These are phyloP conservation scores for Claviceps sp. DNA, from an alignment of 2,329 filamentous ascomycete species.

Conservation along the genomic window DNA sequence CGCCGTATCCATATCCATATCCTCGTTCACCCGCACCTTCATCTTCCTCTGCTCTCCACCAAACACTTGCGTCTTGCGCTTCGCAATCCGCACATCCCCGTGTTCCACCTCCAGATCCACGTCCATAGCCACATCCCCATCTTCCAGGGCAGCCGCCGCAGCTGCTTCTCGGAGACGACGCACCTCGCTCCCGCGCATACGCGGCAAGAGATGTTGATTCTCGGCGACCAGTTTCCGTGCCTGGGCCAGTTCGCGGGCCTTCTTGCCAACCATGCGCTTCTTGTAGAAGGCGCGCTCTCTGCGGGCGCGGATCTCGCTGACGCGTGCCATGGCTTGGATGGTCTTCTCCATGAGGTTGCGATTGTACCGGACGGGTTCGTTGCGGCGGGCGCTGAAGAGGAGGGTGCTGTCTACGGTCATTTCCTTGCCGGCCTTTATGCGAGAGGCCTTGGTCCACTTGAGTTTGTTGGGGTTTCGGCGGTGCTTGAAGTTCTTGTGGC, in stretches of 20 bases:
- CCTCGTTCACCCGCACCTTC: constrained; percentile 23
- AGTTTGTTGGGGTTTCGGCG: constrained; percentile 95
- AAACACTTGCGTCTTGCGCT: constrained; percentile 25
- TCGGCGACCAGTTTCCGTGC: constrained; percentile 82
- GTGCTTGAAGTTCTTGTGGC: constrained; percentile 76
- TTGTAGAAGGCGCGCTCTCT: constrained; percentile 90
- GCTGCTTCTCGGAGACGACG: constrained; percentile 42
- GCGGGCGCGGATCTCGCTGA: constrained; percentile 69
- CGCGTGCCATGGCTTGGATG: constrained; percentile 80
- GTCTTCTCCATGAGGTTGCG: constrained; percentile 80
- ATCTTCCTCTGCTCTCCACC: constrained; percentile 28
- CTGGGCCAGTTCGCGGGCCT: constrained; percentile 62
- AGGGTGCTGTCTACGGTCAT: constrained; percentile 92
- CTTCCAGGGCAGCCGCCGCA: constrained; percentile 28
- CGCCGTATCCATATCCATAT: constrained; percentile 23
- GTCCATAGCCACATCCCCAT: constrained; percentile 34
- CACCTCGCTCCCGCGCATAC: constrained; percentile 51
- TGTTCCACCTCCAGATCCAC: constrained; percentile 20
- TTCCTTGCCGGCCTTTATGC: constrained; percentile 64
- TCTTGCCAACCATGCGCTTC: constrained; percentile 83
- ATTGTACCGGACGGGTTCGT: constrained; percentile 92
- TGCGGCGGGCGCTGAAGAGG: constrained; percentile 82
- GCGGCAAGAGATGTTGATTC: constrained; percentile 83
- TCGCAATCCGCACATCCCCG: constrained; percentile 9
- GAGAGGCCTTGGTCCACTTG: constrained; percentile 93